Evolutionary conservation across 148 eudicot genomes (phyloP).

Genomic region (Camellia lanceoleosa): DNA sequence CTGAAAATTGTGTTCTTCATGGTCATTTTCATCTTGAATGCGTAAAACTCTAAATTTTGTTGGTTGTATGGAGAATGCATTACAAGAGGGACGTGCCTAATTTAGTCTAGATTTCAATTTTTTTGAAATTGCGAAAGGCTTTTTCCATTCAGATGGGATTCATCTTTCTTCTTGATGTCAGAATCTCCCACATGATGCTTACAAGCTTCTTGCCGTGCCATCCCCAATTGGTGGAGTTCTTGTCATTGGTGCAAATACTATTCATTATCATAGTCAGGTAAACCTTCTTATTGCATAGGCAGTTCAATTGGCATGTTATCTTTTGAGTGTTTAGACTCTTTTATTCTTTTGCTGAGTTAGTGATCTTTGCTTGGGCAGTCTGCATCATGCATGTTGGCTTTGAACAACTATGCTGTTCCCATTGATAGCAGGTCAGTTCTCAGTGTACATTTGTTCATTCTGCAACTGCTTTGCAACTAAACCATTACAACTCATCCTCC

Average conservation of each 20-base stretch:
- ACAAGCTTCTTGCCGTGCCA: conserved; percentile 98
- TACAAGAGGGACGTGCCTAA: background rate
- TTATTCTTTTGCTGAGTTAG: conserved; percentile 13
- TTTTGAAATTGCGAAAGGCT: background rate
- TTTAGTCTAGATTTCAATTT: background rate
- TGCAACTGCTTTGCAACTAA: background rate
- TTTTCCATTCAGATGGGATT: conserved; percentile 4
- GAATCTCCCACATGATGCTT: conserved; percentile 95
- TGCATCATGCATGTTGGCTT: conserved; percentile 76
- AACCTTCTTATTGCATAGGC: conserved; percentile 16
- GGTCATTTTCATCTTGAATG: background rate
- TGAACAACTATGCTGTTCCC: conserved; percentile 77
- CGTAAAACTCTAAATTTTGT: background rate
- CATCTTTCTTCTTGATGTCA: conserved; percentile 31
- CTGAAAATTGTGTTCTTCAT: background rate
- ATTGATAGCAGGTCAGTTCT: conserved; percentile 67
- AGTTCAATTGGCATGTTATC: conserved; percentile 10
- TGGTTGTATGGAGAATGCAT: background rate
- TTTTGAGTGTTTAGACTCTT: conserved; percentile 7
- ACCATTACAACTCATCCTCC: background rate
- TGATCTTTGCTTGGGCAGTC: conserved; percentile 60
- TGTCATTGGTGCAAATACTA: conserved; percentile 74
- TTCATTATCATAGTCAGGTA: conserved; percentile 99
- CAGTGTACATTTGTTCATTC: background rate
- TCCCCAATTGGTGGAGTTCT: conserved; percentile 98